Base-by-base conservation (phyloP, 805 yeast species). In the Candida chauliodis region DNA sequence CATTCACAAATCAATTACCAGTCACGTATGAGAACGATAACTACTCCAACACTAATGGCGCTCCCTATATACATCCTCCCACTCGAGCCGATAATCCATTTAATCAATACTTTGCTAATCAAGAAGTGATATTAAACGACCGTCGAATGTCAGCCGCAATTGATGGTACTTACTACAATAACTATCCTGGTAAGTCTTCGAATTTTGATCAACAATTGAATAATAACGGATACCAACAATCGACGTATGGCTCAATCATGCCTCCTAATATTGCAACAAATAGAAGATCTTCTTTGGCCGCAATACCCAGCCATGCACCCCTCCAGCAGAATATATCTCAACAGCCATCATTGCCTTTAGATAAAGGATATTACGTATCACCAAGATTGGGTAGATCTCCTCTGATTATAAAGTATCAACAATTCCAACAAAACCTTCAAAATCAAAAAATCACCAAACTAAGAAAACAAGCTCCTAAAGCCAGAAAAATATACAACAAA, bases 21-120 rank as follows among this genome's bases (percentile, higher is more conserved):
- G 67, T 74, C 2, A 75, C 78, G 2, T 75, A 74, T 50, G 80
- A 75, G 48, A 52, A 65, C 41, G 68, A 61, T 11, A 51, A 50
- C 40, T 42, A 17, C 58, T 49, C 24, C 47, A 32, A 22, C 15
- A 34, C 9, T 27, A 39, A 15, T 27, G 47, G 19, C 2, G 55
- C 59, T 5, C 60, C 63, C 5, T 61, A 48, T 40, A 52, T 64
- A n/a, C 61, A 61, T 30, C 73, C 73, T 8, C 74, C 74, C 10
- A 59, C 71, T 0, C 54, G 74, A 29, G 71, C 66, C 2, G 73
- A 64, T 38, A 69, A 69, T 43, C 74, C 74, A 3, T 69, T 69
- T 53, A 59, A 63, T 39, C 71, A 63, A 29, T 64, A 66, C 52
- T 66, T 62, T 47, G 56, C 65, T 18, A 57, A 51, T 39, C 69